Evolutionary conservation across 2,329 filamentous ascomycete species (phyloP), one percentile per base, ranked within the genome.

Genomic region (Xylaria hypoxylon): DNA sequence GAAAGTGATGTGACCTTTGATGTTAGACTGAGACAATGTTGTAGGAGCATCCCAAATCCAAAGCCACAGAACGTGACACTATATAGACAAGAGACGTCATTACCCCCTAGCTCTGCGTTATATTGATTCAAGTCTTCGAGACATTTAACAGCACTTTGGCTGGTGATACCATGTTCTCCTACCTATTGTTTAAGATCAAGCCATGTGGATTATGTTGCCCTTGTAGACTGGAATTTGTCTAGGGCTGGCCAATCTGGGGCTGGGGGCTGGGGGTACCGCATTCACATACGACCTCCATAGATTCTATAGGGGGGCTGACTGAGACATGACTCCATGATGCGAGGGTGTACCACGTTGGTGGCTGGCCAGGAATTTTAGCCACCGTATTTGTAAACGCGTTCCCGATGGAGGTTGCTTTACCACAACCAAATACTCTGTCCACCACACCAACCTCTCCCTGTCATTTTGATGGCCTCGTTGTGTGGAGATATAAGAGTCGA

Each of bases 331-430:
- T 31, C 40, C 24, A 31, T 24, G 31, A 45, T 44, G 40, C 40
- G 35, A 59, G 26, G 26, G 40, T n/a, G 17, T n/a, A 57, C 38
- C 62, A 63, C 64, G 64, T 66, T 65, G 51, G 50, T 53, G 48
- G 62, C 50, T 60, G 50, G 35, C 3, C n/a, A 67, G 68, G 70
- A 73, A 73, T 73, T 59, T 65, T 62, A 66, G 65, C 71, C 72
- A 70, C 62, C 59, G 59, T 72, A 65, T 69, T 61, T 60, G 61
- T 38, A 45, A 31, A 45, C 57, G 53, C 63, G 59, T 68, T 70
- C 62, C 53, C 31, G 31, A 45, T 13, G 56, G 50, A 59, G 57
- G 50, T 19, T 53, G 19, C 33, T 13, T 33, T 65, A 48, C 24
- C 35, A 33, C 5, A 11, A 8, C 3, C 26, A 42, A 51, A 56